Evolutionary conservation across 345 rosid species (phyloP).

Genomic region (Citrus trifoliata): DNA sequence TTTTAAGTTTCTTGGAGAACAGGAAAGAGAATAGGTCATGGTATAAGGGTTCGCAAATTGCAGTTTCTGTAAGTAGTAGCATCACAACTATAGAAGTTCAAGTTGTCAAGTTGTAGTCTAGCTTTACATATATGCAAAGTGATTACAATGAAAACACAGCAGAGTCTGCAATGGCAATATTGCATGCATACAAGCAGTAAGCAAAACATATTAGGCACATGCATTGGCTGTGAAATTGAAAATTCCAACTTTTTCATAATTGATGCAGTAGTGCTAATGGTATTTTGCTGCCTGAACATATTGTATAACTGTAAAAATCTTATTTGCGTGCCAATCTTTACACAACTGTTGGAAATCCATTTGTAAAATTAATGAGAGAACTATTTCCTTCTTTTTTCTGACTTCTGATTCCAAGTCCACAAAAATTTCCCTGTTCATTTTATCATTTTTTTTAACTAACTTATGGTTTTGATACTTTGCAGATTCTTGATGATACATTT

Average conservation of each 20-base stretch:
- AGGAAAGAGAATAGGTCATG: conserved; percentile 94
- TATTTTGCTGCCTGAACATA: not conserved
- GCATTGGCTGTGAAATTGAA: not conserved
- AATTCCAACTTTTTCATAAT: not conserved
- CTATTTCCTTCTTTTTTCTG: too few relatives aligned
- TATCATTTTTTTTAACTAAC: not conserved
- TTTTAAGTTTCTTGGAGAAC: conserved; percentile 85
- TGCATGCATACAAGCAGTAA: not conserved
- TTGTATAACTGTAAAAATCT: not conserved
- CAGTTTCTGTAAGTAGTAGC: conserved; percentile 64
- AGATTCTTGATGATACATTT: conserved; percentile 92
- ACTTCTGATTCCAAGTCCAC: too few relatives aligned
- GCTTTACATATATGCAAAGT: not conserved
- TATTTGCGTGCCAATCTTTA: not conserved
- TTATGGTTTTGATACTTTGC: conserved; percentile 16
- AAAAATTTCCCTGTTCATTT: not conserved
- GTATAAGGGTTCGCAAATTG: conserved; percentile 88
- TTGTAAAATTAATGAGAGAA: not conserved
- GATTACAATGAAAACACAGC: not conserved
- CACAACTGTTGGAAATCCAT: not conserved
- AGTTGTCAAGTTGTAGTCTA: not conserved
- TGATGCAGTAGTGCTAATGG: not conserved
- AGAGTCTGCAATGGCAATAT: not conserved
- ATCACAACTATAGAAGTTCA: conserved; percentile 5
- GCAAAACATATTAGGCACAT: not conserved